Evolutionary conservation across 352 stramenopile species (phyloP), one percentile per base, ranked within the genome.

Genomic region (Phytophthora ramorum): DNA sequence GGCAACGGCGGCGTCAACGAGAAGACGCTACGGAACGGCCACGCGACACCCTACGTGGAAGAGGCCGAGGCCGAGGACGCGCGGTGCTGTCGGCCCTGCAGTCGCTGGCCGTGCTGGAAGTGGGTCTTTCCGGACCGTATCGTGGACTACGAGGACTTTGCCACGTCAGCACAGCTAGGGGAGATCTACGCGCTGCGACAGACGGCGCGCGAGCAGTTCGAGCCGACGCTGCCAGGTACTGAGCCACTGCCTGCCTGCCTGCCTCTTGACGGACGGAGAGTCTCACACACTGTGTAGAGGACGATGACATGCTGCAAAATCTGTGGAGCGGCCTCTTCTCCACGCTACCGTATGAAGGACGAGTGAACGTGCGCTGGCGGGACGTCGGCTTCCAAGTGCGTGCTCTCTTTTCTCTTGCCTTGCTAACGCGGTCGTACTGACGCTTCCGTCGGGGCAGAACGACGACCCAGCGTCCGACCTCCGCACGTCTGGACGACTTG

Each of bases 121-220:
- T 89, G 79, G 79, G 40, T 87, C 54, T 83, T 88, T 30, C 78
- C 79, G 0, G 71, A 87, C 2, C 79, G 76, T 2, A 75, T 89
- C 34, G 53, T 57, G 1, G 82, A 87, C 48, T 91, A 91, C 57
- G 82, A 88, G 41, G 82, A 91, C 61, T 91, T 91, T 74, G 80
- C 72, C 6, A 75, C 74, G 19, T 76, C 79, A 6, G 79, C 80
- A 14, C 73, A 86, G 69, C 79, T 91, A 51, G 76, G 82, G 24
- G 79, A 89, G 46, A 82, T 91, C 64, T 85, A 83, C 55, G 75
- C 71, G 10, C 68, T 91, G 35, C 79, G 80, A 7, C 74, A 88
- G 54, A 78, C 81, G 32, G 78, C 79, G 22, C 78, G 82, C 32
- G 76, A 91, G 51, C 71, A 79, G 59, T 88, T 91, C 37, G 82